Conservation (phyloP, 2,329 filamentous ascomycete species). For the Cladophialophora psammophila region DNA sequence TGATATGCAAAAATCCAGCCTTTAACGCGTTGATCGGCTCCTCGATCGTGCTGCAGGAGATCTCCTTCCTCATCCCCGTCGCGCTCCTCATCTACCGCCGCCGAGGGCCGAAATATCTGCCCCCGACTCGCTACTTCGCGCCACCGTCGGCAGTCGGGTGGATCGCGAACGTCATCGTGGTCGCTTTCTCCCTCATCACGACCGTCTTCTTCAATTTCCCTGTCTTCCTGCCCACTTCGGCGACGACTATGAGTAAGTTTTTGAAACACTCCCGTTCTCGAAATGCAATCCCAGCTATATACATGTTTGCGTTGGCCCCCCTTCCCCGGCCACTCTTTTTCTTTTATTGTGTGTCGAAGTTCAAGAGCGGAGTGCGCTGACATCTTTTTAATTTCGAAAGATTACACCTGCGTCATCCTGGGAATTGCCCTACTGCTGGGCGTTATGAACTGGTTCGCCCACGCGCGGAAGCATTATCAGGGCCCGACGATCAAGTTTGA, state of each 20-base stretch:
- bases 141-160: slow-evolving; percentile 15
- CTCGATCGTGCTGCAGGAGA: slow-evolving; percentile 63
- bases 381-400: slow-evolving; percentile 9
- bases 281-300: background rate
- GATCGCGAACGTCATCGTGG: slow-evolving; percentile 45
- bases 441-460: slow-evolving; percentile 23
- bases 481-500: slow-evolving; percentile 21
- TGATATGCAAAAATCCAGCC: slow-evolving; percentile 46
- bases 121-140: slow-evolving; percentile 15
- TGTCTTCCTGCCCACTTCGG: slow-evolving; percentile 17
- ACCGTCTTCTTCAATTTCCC: slow-evolving; percentile 30
- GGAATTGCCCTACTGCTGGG: slow-evolving; percentile 22
- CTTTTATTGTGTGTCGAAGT: background rate
- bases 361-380: background rate
- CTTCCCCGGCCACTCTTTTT: background rate
- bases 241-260: slow-evolving; percentile 28
- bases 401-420: slow-evolving; percentile 26
- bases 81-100: slow-evolving; percentile 19
- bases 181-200: slow-evolving; percentile 41
- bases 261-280: too few species aligned
- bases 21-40: slow-evolving; percentile 65
- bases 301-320: background rate
- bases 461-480: slow-evolving; percentile 23
- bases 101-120: slow-evolving; percentile 20
- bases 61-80: slow-evolving; percentile 57